Conservation (phyloP, 345 rosid genomes). For the Heritiera fomes region DNA sequence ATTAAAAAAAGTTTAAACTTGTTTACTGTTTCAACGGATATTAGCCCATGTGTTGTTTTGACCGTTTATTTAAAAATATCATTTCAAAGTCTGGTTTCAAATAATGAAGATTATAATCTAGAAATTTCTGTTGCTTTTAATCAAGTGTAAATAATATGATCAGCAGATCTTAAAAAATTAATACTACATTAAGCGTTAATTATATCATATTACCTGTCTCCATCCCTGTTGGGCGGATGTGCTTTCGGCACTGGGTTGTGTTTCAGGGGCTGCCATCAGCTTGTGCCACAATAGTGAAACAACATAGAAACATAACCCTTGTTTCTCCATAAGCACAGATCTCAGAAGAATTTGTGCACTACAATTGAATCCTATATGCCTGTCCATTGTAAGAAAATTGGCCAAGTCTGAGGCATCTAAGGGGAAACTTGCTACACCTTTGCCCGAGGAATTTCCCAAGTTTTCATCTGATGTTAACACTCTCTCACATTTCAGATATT, state of each 20-base stretch:
- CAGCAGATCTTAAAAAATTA: background rate
- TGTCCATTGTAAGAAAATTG: constrained; percentile 85
- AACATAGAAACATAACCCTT: constrained; percentile 90
- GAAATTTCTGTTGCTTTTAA: background rate
- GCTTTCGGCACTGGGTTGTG: constrained; percentile 86
- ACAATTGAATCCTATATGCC: constrained; percentile 84
- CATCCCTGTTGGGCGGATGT: constrained; percentile 99
- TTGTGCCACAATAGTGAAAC: constrained; percentile 95
- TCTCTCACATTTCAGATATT: constrained; percentile 45
- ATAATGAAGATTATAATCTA: background rate
- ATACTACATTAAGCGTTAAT: background rate
- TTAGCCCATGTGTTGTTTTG: background rate
- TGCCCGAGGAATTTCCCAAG: constrained; percentile 52
- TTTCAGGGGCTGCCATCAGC: constrained; percentile 85
- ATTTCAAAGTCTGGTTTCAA: background rate
- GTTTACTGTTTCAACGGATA: background rate
- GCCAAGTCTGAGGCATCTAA: constrained; percentile 95
- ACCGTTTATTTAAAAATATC: background rate
- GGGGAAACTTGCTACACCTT: constrained; percentile 61
- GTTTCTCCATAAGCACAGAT: constrained; percentile 87
- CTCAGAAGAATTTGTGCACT: constrained; percentile 78
- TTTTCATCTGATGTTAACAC: constrained; percentile 40
- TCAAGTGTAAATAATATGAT: background rate
- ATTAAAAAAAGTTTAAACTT: background rate
- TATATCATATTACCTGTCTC: constrained; percentile 72